Percentiles rank a stretch among this genome's conserved stretches.
These are phyloP conservation scores for Lactarius evosmus DNA, from an alignment of 768 basidiomycete genomes.

Conservation along the genomic window DNA sequence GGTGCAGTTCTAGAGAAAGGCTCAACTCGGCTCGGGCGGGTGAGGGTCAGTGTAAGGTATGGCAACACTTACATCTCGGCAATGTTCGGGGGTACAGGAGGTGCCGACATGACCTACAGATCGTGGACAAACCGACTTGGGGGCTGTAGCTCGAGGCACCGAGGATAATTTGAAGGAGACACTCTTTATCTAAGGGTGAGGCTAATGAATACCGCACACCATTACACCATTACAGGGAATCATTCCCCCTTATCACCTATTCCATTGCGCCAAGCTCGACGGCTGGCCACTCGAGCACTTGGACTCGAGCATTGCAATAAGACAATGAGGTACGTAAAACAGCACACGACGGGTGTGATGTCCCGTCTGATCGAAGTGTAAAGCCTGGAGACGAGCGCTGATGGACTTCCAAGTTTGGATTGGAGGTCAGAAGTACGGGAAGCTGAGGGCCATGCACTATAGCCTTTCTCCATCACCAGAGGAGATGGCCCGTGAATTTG, in stretches of 20 bases:
- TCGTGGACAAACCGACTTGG: background rate
- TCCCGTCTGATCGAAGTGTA: background rate
- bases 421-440: no score
- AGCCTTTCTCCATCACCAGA: no score
- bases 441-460: background rate
- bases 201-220: background rate
- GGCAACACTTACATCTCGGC: conserved; percentile 6
- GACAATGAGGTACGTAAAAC: background rate
- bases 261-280: background rate
- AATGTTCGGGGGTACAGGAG: background rate
- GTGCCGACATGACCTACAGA: background rate
- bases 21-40: background rate
- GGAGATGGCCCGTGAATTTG: background rate
- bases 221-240: no score
- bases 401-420: no score
- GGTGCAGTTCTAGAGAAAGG: conserved; percentile 6
- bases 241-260: background rate
- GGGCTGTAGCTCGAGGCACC: no score
- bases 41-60: background rate
- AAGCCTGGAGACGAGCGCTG: background rate
- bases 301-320: no score
- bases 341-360: background rate
- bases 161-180: background rate
- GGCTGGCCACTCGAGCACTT: background rate
- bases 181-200: background rate